Conservation (phyloP, 345 rosid species). For the Corchorus capsularis region DNA sequence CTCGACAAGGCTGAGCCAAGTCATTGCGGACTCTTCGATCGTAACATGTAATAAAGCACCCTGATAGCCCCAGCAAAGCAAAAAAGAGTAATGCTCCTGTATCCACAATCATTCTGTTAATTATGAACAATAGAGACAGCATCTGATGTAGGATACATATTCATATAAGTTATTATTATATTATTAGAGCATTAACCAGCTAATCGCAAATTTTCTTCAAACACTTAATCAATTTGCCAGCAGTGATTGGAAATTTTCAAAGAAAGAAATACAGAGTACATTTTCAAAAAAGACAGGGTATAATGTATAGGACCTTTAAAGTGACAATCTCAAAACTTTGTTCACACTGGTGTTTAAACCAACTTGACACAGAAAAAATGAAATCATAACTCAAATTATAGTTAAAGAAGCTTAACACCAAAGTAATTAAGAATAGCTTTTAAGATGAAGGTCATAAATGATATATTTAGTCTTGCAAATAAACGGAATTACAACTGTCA, state of each 20-base stretch:
- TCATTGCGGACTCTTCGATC: conserved; percentile 97
- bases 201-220: not conserved
- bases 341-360: not conserved
- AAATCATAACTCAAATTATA: not conserved
- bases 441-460: not conserved
- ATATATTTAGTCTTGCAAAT: not conserved
- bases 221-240: not conserved
- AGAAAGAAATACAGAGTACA: not conserved
- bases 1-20: conserved; percentile 98
- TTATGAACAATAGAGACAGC: not conserved
- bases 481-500: not conserved
- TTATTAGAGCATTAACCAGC: not conserved
- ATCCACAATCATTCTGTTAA: conserved; percentile 16
- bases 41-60: conserved; percentile 98
- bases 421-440: not conserved
- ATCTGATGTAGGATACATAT: not conserved
- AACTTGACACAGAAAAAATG: not conserved
- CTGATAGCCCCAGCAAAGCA: conserved; percentile 97
- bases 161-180: not conserved
- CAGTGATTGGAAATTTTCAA: not conserved
- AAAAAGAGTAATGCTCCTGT: conserved; percentile 94
- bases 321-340: not conserved
- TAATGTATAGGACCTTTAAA: conserved; percentile 15
- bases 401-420: not conserved
- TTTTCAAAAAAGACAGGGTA: conserved; percentile 6